These are phyloP conservation scores for Endoconidiophora polonica DNA, from an alignment of 2,329 filamentous ascomycete species.

Conservation along the genomic window DNA sequence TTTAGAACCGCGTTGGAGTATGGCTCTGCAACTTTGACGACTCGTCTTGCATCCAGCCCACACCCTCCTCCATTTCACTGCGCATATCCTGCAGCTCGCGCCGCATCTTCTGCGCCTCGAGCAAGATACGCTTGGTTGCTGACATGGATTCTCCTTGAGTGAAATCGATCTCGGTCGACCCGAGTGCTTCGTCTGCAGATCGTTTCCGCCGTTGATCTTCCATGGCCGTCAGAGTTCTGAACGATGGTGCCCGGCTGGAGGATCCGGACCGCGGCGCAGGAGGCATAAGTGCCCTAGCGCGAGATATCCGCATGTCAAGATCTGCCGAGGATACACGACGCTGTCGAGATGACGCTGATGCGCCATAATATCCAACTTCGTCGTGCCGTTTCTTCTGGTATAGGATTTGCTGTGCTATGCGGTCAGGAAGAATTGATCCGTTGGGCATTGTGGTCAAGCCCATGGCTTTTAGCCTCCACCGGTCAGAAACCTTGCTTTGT, in stretches of 20 bases:
- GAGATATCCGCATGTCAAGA: conserved; percentile 8
- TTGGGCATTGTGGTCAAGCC: conserved; percentile 36
- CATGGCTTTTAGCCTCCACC: conserved; percentile 33
- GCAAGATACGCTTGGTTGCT: conserved; percentile 24
- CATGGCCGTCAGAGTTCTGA: conserved; percentile 9
- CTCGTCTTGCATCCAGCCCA: conserved; percentile 30
- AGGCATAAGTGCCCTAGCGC: conserved; percentile 7
- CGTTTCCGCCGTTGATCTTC: conserved; percentile 21
- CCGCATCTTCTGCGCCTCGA: conserved; percentile 25
- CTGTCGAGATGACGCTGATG: conserved; percentile 13
- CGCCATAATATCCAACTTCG: conserved; percentile 23
- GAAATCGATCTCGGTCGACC: conserved; percentile 4
- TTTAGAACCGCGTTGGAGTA: conserved; percentile 6
- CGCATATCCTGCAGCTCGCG: conserved; percentile 26
- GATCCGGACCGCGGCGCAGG: conserved; percentile 2
- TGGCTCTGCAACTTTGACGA: conserved; percentile 26
- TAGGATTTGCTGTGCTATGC: conserved; percentile 29
- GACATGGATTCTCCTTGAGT: conserved; percentile 13
- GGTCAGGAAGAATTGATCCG: conserved; percentile 35
- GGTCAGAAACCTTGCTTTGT: conserved; percentile 25
- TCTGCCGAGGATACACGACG: conserved; percentile 18
- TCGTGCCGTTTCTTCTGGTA: conserved; percentile 25
- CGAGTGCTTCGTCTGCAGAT: conserved; percentile 17
- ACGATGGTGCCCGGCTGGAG: not conserved
- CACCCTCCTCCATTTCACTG: conserved; percentile 29